Evolutionary conservation across 1,139 yeast species (phyloP).

Genomic region (Zygoascus hellenicus): DNA sequence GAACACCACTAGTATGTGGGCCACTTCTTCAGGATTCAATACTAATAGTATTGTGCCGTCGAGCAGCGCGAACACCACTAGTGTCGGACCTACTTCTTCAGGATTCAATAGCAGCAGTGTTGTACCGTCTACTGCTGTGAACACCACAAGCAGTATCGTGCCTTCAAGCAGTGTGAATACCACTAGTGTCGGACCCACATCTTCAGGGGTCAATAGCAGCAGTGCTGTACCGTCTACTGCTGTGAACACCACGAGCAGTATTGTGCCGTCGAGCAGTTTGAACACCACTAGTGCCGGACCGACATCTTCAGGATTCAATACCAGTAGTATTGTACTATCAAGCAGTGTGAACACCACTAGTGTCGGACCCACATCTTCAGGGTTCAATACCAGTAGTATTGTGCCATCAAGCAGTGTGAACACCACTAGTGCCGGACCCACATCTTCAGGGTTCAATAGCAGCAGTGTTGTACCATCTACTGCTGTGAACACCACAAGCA

Average conservation of each 20-base stretch:
- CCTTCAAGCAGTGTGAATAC: background rate
- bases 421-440: background rate
- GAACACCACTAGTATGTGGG: too few species aligned
- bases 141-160: background rate
- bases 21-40: conserved; percentile 2
- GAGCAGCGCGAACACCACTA: background rate
- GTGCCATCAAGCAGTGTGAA: background rate
- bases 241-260: too few species aligned
- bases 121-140: background rate
- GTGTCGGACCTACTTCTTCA: background rate
- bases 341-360: too few species aligned
- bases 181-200: background rate
- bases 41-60: background rate
- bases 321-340: too few species aligned
- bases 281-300: background rate
- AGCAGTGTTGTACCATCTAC: too few species aligned
- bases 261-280: background rate
- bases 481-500: too few species aligned
- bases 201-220: too few species aligned
- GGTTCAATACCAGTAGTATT: background rate
- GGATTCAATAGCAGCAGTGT: background rate
- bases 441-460: background rate
- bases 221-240: too few species aligned
- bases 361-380: background rate
- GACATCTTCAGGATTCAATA: background rate